Conservation (phyloP, 2,329 filamentous ascomycete genomes). For the Fusarium globosum region DNA sequence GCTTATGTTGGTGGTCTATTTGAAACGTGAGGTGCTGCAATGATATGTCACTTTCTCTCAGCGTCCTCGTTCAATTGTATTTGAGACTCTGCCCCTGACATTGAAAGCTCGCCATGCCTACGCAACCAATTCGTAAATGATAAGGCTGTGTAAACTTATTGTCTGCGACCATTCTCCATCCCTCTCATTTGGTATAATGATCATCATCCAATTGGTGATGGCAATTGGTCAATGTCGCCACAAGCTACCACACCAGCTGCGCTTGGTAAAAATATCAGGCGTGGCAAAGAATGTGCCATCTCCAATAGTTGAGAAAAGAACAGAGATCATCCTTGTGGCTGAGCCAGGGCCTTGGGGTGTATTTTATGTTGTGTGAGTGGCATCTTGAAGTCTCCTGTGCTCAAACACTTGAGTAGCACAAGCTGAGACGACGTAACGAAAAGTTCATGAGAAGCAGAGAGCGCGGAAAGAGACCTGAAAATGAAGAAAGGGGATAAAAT, state of each 20-base stretch:
- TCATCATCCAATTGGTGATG: slow-evolving; percentile 1
- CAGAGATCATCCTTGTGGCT: slow-evolving; percentile 13
- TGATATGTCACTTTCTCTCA: slow-evolving; percentile 2
- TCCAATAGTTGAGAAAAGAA: slow-evolving; percentile 4
- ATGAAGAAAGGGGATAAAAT: not conserved
- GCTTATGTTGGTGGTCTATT: not conserved
- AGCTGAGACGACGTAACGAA: not conserved
- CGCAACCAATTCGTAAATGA: slow-evolving; percentile 1
- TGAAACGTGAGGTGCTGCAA: slow-evolving; percentile 5
- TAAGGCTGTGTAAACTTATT: slow-evolving; percentile 2
- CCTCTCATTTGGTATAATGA: not conserved
- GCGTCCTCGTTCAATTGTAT: not conserved
- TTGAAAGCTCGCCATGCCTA: not conserved
- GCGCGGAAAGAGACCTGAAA: not conserved
- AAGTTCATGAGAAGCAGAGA: not conserved
- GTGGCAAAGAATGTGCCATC: not conserved
- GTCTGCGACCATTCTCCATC: not conserved
- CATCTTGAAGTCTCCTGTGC: not conserved
- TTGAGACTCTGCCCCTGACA: not conserved
- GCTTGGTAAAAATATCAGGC: not conserved
- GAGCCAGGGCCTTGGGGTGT: not conserved
- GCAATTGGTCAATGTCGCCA: not conserved
- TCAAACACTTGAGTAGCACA: not conserved
- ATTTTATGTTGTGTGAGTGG: slow-evolving; percentile 4
- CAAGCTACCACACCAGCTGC: not conserved